Conservation (phyloP, 768 basidiomycete species). For the Psilocybe subaeruginosa region DNA sequence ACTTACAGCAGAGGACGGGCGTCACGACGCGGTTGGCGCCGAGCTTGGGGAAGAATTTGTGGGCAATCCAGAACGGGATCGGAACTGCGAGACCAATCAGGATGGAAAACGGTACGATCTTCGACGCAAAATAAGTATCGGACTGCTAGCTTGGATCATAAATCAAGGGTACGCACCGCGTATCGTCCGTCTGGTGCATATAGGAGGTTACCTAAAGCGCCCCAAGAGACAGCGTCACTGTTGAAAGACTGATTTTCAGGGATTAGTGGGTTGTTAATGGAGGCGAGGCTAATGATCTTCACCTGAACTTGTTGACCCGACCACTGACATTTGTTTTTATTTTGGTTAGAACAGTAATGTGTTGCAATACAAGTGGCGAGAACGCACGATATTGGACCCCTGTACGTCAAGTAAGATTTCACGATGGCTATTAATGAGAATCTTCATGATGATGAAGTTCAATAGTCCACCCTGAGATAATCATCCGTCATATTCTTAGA, state of each 20-base stretch:
- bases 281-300: background rate
- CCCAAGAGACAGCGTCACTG: conserved; percentile 60
- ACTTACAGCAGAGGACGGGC: conserved; percentile 46
- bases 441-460: conserved; percentile 59
- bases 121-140: background rate
- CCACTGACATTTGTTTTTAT: conserved; percentile 36
- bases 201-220: conserved; percentile 52
- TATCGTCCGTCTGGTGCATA: conserved; percentile 51
- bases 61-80: conserved; percentile 57
- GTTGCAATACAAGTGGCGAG: background rate
- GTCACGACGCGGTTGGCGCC: conserved; percentile 53
- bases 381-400: conserved; percentile 53
- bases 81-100: conserved; percentile 55
- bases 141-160: conserved; percentile 11
- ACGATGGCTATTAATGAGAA: conserved; percentile 50
- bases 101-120: conserved; percentile 50
- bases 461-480: conserved; percentile 35
- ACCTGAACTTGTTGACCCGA: conserved; percentile 44
- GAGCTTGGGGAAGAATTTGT: conserved; percentile 49
- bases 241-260: conserved; percentile 33
- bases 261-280: background rate
- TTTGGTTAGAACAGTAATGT: too few species aligned
- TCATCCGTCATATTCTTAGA: background rate
- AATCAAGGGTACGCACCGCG: conserved; percentile 32
- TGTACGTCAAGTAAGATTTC: conserved; percentile 52